Conservation (phyloP, 805 yeast genomes). For the Lachancea mirantina region DNA sequence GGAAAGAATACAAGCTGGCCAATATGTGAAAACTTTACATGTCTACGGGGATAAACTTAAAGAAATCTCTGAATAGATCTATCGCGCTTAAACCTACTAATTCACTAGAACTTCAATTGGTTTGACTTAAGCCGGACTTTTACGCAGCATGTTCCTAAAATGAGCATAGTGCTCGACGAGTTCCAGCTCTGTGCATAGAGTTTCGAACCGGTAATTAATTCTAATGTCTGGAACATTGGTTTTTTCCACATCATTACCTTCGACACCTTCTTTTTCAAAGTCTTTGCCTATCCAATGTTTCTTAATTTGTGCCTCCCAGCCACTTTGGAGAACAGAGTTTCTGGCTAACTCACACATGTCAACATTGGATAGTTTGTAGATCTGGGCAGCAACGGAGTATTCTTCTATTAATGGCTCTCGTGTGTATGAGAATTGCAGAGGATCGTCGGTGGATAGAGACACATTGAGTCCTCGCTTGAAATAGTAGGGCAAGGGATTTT, state of each 20-base stretch:
- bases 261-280: slow-evolving; percentile 52
- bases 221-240: slow-evolving; percentile 93
- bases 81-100: background rate
- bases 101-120: background rate
- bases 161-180: slow-evolving; percentile 53
- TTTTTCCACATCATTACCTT: slow-evolving; percentile 84
- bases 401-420: slow-evolving; percentile 96
- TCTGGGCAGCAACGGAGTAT: slow-evolving; percentile 96
- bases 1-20: slow-evolving; percentile 24
- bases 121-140: background rate
- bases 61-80: too few relatives aligned
- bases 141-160: slow-evolving; percentile 9
- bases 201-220: slow-evolving; percentile 75
- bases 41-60: slow-evolving; percentile 6
- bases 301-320: slow-evolving; percentile 83
- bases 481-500: slow-evolving; percentile 88
- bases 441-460: slow-evolving; percentile 94
- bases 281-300: slow-evolving; percentile 86
- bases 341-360: slow-evolving; percentile 97
- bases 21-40: slow-evolving; percentile 16
- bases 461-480: slow-evolving; percentile 93
- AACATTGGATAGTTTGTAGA: slow-evolving; percentile 85
- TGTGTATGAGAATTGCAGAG: slow-evolving; percentile 93
- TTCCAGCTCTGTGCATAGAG: slow-evolving; percentile 63
- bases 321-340: slow-evolving; percentile 88